phyloP scores from a whole-genome alignment of 441 rosid species.

The Erodium trifolium region DNA sequence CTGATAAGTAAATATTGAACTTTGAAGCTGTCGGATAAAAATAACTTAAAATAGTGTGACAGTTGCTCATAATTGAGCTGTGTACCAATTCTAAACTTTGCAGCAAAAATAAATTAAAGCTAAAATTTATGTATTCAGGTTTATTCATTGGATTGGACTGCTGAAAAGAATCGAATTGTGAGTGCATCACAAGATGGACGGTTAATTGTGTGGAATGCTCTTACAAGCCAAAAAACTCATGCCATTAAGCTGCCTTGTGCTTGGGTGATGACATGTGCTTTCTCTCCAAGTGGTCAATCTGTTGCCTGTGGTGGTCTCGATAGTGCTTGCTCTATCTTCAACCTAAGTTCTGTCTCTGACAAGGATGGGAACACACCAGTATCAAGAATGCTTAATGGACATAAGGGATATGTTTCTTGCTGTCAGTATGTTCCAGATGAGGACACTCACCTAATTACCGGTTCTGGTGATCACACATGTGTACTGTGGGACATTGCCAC shows the following conservation, averaged over 20 bases:
- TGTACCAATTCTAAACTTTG: neutral
- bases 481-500: constrained; percentile 91
- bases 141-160: constrained; percentile 86
- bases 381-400: constrained; percentile 75
- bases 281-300: constrained; percentile 82
- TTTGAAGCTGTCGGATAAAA: neutral
- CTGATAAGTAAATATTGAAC: neutral
- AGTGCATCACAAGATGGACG: constrained; percentile 97
- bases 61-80: neutral
- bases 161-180: constrained; percentile 74
- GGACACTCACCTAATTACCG: constrained; percentile 72
- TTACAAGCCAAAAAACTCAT: constrained; percentile 94
- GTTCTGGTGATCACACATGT: constrained; percentile 91
- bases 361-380: constrained; percentile 77
- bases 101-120: neutral
- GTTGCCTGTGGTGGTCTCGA: constrained; percentile 99
- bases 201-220: constrained; percentile 89
- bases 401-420: constrained; percentile 77
- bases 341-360: constrained; percentile 71
- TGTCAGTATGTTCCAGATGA: constrained; percentile 93
- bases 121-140: constrained; percentile 35
- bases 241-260: constrained; percentile 93
- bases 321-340: constrained; percentile 82
- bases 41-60: neutral
- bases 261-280: constrained; percentile 97